Evolutionary conservation across 2,329 filamentous ascomycete genomes (phyloP).

Genomic region (Lachnellula willkommii): DNA sequence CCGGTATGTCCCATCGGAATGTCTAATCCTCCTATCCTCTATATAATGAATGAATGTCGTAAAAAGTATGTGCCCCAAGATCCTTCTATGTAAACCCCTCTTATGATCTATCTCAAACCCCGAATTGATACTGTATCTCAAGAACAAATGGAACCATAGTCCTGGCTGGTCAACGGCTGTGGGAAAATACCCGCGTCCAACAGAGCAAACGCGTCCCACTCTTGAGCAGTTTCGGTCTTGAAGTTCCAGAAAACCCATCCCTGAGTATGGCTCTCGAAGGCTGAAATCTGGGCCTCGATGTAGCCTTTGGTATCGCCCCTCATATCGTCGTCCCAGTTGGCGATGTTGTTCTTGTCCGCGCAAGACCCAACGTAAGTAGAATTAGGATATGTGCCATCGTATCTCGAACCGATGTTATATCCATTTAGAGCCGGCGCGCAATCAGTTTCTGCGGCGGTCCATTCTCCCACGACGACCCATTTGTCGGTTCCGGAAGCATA

Average conservation of each 20-base stretch:
- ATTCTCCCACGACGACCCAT: slow-evolving; percentile 64
- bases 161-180: slow-evolving; percentile 32
- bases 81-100: neutral
- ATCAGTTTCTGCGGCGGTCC: slow-evolving; percentile 62
- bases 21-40: neutral
- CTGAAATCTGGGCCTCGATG: slow-evolving; percentile 49
- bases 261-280: slow-evolving; percentile 45
- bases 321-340: slow-evolving; percentile 35
- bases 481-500: slow-evolving; percentile 53
- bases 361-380: slow-evolving; percentile 50
- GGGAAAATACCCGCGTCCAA: slow-evolving; percentile 48
- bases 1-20: neutral
- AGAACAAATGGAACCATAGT: slow-evolving; percentile 23
- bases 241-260: slow-evolving; percentile 57
- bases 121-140: neutral
- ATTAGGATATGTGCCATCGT: slow-evolving; percentile 48
- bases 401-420: slow-evolving; percentile 52
- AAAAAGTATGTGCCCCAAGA: neutral
- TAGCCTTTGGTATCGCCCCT: slow-evolving; percentile 45
- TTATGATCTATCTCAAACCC: neutral
- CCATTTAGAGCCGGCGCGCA: slow-evolving; percentile 51
- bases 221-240: slow-evolving; percentile 48
- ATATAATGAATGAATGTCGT: neutral
- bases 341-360: slow-evolving; percentile 45
- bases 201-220: slow-evolving; percentile 48